phyloP scores from a whole-genome alignment of 345 rosid genomes.

The Populus davidiana region DNA sequence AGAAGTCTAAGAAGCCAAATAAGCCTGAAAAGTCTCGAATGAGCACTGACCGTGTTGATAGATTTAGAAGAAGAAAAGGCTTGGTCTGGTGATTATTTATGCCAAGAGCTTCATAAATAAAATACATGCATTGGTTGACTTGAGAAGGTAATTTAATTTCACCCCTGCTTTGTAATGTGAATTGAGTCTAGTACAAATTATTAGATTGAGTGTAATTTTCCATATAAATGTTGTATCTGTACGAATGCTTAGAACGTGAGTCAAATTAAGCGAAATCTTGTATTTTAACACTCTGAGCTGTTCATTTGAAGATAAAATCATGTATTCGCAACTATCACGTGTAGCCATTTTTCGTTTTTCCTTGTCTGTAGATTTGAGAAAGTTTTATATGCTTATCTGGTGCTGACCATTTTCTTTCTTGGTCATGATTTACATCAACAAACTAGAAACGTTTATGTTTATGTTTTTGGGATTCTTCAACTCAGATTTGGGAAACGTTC shows the following conservation, averaged over 20 bases:
- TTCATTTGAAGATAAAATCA: conserved; percentile 5
- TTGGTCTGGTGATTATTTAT: conserved; percentile 65
- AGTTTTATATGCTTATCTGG: too few relatives aligned
- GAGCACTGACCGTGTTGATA: conserved; percentile 85
- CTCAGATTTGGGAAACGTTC: too few relatives aligned
- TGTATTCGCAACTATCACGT: background rate
- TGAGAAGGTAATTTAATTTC: conserved; percentile 26
- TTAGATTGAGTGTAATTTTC: conserved; percentile 24
- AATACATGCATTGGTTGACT: conserved; percentile 11
- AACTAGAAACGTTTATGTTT: too few relatives aligned
- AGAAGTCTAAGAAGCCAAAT: conserved; percentile 75
- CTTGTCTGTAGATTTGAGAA: background rate
- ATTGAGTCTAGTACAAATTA: conserved; percentile 18
- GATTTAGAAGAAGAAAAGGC: conserved; percentile 66
- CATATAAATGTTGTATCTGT: conserved; percentile 26
- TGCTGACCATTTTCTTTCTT: too few relatives aligned
- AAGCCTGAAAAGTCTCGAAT: conserved; percentile 92
- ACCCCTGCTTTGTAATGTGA: conserved; percentile 16
- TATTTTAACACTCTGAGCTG: conserved; percentile 4
- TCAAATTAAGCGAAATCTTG: conserved; percentile 17
- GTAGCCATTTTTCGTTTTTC: background rate
- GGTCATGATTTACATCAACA: too few relatives aligned
- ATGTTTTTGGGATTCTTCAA: too few relatives aligned
- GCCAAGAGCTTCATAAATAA: conserved; percentile 31
- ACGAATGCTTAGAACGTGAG: conserved; percentile 23